These are phyloP conservation scores for Lanmaoa rubissima DNA, from an alignment of 768 basidiomycete genomes.

Conservation along the genomic window DNA sequence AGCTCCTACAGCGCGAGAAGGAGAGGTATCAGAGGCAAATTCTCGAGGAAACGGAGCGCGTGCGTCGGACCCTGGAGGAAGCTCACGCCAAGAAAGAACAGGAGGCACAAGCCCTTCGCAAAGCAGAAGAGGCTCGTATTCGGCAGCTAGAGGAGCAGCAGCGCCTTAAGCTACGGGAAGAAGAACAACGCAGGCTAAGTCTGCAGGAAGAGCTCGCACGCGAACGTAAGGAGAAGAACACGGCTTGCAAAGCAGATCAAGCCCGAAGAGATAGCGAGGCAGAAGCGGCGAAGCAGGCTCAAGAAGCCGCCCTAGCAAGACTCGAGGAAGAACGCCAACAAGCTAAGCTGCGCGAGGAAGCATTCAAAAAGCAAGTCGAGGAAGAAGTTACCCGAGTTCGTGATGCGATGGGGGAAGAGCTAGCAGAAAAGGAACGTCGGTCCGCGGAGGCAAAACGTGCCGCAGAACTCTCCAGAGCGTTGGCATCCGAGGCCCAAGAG, in stretches of 20 bases:
- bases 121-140: conserved; percentile 27
- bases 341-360: conserved; percentile 23
- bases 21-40: conserved; percentile 25
- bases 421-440: conserved; percentile 23
- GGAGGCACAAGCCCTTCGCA: conserved; percentile 16
- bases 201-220: conserved; percentile 29
- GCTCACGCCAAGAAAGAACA: conserved; percentile 26
- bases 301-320: conserved; percentile 21
- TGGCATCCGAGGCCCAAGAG: conserved; percentile 30
- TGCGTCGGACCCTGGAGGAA: conserved; percentile 25
- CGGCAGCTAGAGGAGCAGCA: conserved; percentile 28
- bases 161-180: conserved; percentile 28
- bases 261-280: conserved; percentile 20
- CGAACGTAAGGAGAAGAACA: conserved; percentile 20
- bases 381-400: conserved; percentile 29
- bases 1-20: conserved; percentile 23
- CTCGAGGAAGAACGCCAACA: conserved; percentile 30
- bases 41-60: conserved; percentile 26
- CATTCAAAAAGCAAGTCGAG: conserved; percentile 25
- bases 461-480: conserved; percentile 26
- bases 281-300: conserved; percentile 14
- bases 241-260: conserved; percentile 16
- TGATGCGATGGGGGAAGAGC: conserved; percentile 20
- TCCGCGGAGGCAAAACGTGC: conserved; percentile 27
- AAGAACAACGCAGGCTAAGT: conserved; percentile 24